Evolutionary conservation across 2,329 filamentous ascomycete species (phyloP), one percentile per base, ranked within the genome.

Genomic region (Colletotrichum sansevieriae): DNA sequence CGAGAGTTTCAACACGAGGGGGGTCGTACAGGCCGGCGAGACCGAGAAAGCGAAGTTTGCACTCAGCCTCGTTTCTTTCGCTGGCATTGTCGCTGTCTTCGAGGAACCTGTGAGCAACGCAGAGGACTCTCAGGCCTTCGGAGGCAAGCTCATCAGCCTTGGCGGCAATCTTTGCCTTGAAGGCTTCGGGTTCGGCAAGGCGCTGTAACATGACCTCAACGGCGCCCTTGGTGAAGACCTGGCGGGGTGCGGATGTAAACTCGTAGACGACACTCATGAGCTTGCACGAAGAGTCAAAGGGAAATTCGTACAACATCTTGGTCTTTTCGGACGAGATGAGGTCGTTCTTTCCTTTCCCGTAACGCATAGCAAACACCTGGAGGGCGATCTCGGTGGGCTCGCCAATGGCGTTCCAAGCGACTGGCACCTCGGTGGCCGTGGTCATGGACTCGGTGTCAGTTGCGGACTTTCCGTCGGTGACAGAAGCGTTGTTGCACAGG

Each of bases 381-480:
- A 93, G 86, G 11, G 91, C 91, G 68, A 93, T 92, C 73, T 93
- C 91, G 3, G 91, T 93, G 3, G 90, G 89, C 72, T 92, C 89
- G 56, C 90, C 90, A 47, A 89, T 80, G 20, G 88, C 88, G 47
- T 82, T 84, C 88, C 89, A 91, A 4, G 64, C 15, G 39, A 68
- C 58, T 2, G 81, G 76, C 3, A 78, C 76, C 33, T 79, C 77
- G 15, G 81, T 78, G n/a, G 80, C 75, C 9, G 82, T 84, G 4
- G 83, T 82, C 57, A 82, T 80, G 37, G 83, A 85, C 54, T 82
- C 83, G 10, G 82, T 82, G 71, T 85, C 83, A 20, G 79, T 81
- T 3, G 71, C 63, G 15, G 56, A 59, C 72, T 82, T 84, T 39
- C 80, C 79, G 61, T 86, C 82, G 4, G 81, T 83, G 29, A 88